A percentile compares a stretch with the other conserved stretches of the same genome.
Conservation (phyloP, 78 protist species). For the Chrysochromulina tobinii region DNA sequence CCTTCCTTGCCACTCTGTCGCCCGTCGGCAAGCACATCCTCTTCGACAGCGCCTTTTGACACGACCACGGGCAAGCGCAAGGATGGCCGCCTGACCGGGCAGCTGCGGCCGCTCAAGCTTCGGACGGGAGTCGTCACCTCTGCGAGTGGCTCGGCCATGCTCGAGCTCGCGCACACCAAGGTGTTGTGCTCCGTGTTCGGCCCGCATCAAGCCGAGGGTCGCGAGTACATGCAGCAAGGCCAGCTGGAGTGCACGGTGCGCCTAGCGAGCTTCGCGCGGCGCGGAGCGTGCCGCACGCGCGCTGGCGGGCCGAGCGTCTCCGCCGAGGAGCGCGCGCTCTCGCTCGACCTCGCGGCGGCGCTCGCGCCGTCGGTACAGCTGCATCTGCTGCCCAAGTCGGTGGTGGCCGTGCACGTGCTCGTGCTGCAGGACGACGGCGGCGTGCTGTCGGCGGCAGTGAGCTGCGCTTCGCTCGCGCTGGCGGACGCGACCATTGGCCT, state of each 20-base stretch:
- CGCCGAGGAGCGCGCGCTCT: neutral
- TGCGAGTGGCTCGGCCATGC: slow-evolving; percentile 79
- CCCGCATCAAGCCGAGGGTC: neutral
- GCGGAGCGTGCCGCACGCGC: neutral
- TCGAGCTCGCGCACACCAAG: slow-evolving; percentile 75
- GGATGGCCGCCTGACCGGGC: neutral
- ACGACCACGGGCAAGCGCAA: neutral
- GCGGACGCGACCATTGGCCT: slow-evolving; percentile 84
- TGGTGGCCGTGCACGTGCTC: slow-evolving; percentile 61
- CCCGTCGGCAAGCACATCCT: too few relatives aligned
- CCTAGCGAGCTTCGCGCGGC: neutral
- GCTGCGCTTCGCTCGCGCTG: slow-evolving; percentile 76
- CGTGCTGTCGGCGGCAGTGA: slow-evolving; percentile 59
- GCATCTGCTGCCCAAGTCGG: slow-evolving; percentile 73
- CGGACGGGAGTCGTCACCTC: slow-evolving; percentile 54
- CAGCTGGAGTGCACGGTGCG: neutral
- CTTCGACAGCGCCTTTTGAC: too few relatives aligned
- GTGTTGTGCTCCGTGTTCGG: slow-evolving; percentile 69
- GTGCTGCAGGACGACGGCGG: slow-evolving; percentile 83
- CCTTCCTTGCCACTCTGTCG: too few relatives aligned
- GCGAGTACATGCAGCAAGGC: neutral
- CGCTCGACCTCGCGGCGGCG: slow-evolving; percentile 48
- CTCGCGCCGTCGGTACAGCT: slow-evolving; percentile 56
- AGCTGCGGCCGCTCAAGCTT: neutral
- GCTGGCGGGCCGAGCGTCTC: neutral